Percentiles rank a stretch among this genome's conserved stretches.
phyloP scores from a whole-genome alignment of 2,329 filamentous ascomycete species.

The Penicillium thymicola region DNA sequence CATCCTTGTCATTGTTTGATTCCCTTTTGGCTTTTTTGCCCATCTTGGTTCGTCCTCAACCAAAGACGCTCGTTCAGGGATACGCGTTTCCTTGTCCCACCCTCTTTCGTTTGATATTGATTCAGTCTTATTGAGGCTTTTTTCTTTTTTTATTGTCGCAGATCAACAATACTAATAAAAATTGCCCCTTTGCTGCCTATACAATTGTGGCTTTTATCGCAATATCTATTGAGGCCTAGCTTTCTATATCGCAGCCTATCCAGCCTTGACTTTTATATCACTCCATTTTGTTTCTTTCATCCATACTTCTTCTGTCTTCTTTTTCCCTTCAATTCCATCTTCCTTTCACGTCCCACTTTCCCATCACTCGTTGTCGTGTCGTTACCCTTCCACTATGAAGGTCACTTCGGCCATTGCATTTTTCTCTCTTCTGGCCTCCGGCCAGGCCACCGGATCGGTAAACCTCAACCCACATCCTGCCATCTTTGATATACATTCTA shows the following conservation, averaged over 20 bases:
- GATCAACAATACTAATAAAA: constrained; percentile 14
- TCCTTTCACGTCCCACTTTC: constrained; percentile 24
- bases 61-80: constrained; percentile 44
- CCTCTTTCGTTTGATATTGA: constrained; percentile 5
- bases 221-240: not conserved
- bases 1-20: constrained; percentile 11
- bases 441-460: constrained; percentile 45
- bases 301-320: not conserved
- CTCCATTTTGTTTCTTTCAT: constrained; percentile 1
- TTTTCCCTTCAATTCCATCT: constrained; percentile 16
- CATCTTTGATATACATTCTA: not conserved
- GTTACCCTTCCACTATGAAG: constrained; percentile 30
- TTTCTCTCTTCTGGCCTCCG: constrained; percentile 45
- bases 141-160: constrained; percentile 16
- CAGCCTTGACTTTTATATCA: constrained; percentile 5
- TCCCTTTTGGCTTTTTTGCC: constrained; percentile 25
- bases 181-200: not conserved
- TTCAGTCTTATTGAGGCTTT: constrained; percentile 5
- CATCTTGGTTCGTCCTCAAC: constrained; percentile 26
- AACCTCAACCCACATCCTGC: constrained; percentile 24
- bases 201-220: not conserved
- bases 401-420: constrained; percentile 22
- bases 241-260: constrained; percentile 14
- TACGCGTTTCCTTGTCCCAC: constrained; percentile 11
- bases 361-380: constrained; percentile 29